A percentile compares a stretch with the other conserved stretches of the same genome.
phyloP scores from a whole-genome alignment of 345 rosid species.

The Arabidopsis arenosa region DNA sequence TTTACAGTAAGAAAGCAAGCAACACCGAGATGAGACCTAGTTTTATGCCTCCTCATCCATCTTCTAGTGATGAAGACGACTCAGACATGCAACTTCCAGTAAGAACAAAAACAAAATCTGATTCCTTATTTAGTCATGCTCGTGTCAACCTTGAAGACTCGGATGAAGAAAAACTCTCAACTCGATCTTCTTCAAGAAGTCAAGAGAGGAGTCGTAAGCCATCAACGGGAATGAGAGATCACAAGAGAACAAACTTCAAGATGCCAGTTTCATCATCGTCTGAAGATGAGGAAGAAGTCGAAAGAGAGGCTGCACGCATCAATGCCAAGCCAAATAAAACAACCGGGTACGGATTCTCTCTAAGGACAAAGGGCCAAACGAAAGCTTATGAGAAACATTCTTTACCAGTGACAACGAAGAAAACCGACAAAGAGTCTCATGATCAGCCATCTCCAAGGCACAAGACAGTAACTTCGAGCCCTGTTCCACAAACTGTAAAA shows the following conservation, averaged over 20 bases:
- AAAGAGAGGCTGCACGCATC: slow-evolving; percentile 31
- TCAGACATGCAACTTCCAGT: slow-evolving; percentile 48
- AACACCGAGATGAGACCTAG: slow-evolving; percentile 45
- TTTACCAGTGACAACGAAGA: slow-evolving; percentile 19
- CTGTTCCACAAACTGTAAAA: slow-evolving; percentile 25
- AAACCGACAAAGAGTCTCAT: slow-evolving; percentile 41
- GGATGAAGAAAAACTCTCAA: slow-evolving; percentile 29
- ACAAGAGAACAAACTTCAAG: slow-evolving; percentile 27
- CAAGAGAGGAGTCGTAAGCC: slow-evolving; percentile 37
- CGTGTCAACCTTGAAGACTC: slow-evolving; percentile 27
- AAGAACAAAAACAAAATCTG: slow-evolving; percentile 29
- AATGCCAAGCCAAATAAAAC: slow-evolving; percentile 31
- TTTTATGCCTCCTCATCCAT: slow-evolving; percentile 34
- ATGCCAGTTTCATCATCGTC: slow-evolving; percentile 43
- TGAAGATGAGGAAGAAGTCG: slow-evolving; percentile 49
- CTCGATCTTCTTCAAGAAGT: slow-evolving; percentile 12
- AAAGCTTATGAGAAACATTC: slow-evolving; percentile 40
- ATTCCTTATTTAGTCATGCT: slow-evolving; percentile 21
- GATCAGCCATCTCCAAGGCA: slow-evolving; percentile 42
- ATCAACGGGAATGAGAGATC: slow-evolving; percentile 24
- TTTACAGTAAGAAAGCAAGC: slow-evolving; percentile 42
- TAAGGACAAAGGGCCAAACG: slow-evolving; percentile 36
- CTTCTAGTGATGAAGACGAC: slow-evolving; percentile 47
- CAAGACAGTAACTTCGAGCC: slow-evolving; percentile 22
- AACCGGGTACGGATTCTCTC: slow-evolving; percentile 31